phyloP scores from a whole-genome alignment of 2,329 filamentous ascomycete genomes.

The Epichloe uncinata region DNA sequence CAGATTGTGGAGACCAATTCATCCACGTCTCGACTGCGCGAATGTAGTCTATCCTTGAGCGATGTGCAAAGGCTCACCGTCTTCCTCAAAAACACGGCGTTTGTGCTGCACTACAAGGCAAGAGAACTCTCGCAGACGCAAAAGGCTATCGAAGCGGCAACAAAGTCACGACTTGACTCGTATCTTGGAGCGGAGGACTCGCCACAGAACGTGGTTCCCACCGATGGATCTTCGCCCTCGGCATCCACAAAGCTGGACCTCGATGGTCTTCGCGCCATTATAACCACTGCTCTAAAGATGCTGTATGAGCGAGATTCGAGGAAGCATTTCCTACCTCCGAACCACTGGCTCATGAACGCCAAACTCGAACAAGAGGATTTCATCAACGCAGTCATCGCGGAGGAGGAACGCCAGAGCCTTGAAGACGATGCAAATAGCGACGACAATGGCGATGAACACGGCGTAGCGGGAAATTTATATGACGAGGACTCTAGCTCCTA shows the following conservation, averaged over 20 bases:
- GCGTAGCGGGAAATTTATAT: conserved; percentile 21
- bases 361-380: conserved; percentile 84
- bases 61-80: conserved; percentile 64
- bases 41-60: conserved; percentile 53
- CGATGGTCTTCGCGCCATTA: conserved; percentile 63
- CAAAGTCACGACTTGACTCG: conserved; percentile 15
- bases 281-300: conserved; percentile 71
- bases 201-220: background rate
- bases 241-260: conserved; percentile 41
- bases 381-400: conserved; percentile 70
- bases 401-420: conserved; percentile 65
- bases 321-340: conserved; percentile 65
- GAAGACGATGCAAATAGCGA: conserved; percentile 27
- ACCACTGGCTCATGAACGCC: conserved; percentile 87
- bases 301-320: conserved; percentile 89
- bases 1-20: conserved; percentile 23
- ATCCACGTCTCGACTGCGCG: conserved; percentile 35
- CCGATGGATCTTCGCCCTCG: background rate
- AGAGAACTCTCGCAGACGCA: conserved; percentile 38
- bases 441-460: conserved; percentile 18
- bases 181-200: conserved; percentile 13
- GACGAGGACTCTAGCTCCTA: conserved; percentile 13
- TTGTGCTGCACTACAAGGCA: conserved; percentile 76
- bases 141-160: conserved; percentile 10
- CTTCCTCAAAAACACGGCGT: conserved; percentile 84